Evolutionary conservation across 2,329 filamentous ascomycete genomes (phyloP).

Genomic region (Claviceps purpurea): DNA sequence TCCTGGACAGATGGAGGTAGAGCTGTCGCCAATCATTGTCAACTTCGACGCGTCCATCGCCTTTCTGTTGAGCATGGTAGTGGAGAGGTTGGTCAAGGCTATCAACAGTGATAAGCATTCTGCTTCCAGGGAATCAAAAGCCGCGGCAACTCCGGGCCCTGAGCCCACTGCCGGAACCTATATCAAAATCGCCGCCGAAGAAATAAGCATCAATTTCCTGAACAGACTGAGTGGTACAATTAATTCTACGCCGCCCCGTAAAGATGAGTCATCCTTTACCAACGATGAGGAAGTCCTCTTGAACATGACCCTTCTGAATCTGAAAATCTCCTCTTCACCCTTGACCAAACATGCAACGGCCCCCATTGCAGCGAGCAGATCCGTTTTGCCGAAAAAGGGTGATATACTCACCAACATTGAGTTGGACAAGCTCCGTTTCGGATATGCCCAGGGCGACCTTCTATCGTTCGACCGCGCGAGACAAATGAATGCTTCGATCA

Average conservation of each 20-base stretch:
- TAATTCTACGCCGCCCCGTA: constrained; percentile 32
- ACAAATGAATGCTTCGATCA: constrained; percentile 45
- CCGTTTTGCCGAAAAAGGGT: constrained; percentile 8
- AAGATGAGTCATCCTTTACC: constrained; percentile 26
- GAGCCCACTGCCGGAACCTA: constrained; percentile 16
- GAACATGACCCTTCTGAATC: constrained; percentile 32
- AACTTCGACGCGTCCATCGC: constrained; percentile 44
- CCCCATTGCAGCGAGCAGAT: constrained; percentile 2
- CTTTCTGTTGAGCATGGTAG: constrained; percentile 38
- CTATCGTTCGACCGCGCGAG: constrained; percentile 46
- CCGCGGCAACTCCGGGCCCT: constrained; percentile 6
- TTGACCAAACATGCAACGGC: neutral
- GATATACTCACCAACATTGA: constrained; percentile 25
- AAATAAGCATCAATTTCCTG: constrained; percentile 41
- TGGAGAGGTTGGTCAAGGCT: constrained; percentile 34
- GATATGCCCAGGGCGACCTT: constrained; percentile 49
- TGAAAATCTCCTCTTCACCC: constrained; percentile 17
- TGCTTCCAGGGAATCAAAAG: constrained; percentile 2
- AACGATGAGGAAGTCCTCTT: constrained; percentile 39
- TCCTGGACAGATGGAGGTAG: constrained; percentile 27
- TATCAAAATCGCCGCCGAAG: constrained; percentile 32
- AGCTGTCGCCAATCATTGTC: constrained; percentile 37
- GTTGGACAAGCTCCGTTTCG: constrained; percentile 46
- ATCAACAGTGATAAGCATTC: constrained; percentile 18
- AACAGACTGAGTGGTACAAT: constrained; percentile 40